phyloP scores from a whole-genome alignment of 192 early-diverging fungal genomes.

The Coemansia sp. region DNA sequence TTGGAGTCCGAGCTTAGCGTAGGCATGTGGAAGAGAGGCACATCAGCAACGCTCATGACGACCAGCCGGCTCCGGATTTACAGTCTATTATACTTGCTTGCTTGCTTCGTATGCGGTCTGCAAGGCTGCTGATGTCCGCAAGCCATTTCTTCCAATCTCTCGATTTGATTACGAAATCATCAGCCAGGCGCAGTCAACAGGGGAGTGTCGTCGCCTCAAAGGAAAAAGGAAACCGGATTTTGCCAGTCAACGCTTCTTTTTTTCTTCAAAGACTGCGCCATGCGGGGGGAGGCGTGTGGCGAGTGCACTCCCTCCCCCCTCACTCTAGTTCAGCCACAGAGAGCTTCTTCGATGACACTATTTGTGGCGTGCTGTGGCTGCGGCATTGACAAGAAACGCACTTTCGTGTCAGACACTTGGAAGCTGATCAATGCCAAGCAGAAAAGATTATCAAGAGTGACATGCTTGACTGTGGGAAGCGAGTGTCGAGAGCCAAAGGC shows the following conservation, averaged over 20 bases:
- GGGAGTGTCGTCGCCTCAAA: neutral
- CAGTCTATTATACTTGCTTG: too few species aligned
- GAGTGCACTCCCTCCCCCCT: constrained; percentile 1
- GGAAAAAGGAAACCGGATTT: constrained; percentile 1
- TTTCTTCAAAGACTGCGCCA: neutral
- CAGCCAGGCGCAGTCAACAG: neutral
- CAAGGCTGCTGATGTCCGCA: neutral
- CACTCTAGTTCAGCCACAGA: neutral
- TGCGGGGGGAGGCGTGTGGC: neutral
- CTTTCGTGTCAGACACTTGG: constrained; percentile 1
- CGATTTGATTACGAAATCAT: constrained; percentile 6
- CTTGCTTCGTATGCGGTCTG: neutral
- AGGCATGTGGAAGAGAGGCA: constrained; percentile 5
- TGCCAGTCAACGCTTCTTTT: neutral
- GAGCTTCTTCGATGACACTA: neutral
- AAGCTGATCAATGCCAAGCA: neutral
- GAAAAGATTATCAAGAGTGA: neutral
- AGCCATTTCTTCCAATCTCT: neutral
- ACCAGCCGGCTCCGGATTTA: neutral
- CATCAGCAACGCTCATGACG: neutral
- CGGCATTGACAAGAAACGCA: neutral
- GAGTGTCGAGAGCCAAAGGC: neutral
- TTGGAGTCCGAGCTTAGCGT: neutral
- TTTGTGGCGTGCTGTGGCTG: neutral
- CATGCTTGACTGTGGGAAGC: neutral